phyloP scores from a whole-genome alignment of 306 rosid species.

The Rubus parviflorus region DNA sequence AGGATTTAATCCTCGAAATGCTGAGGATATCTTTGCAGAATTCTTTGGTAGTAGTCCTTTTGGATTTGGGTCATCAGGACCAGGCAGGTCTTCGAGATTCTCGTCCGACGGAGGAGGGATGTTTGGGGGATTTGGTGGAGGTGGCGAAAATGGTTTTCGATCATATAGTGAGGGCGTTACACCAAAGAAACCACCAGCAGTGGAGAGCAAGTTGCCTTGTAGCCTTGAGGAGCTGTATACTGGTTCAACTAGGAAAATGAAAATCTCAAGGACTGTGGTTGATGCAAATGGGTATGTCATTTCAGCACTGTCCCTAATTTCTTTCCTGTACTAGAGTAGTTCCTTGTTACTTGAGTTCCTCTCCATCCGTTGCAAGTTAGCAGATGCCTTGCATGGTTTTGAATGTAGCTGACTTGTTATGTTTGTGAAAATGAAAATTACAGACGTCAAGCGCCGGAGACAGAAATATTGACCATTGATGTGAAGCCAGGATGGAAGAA shows the following conservation, averaged over 20 bases:
- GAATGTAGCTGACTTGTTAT: neutral
- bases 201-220: slow-evolving; percentile 83
- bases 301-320: neutral
- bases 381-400: neutral
- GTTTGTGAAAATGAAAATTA: neutral
- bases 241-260: slow-evolving; percentile 97
- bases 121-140: slow-evolving; percentile 60
- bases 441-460: slow-evolving; percentile 58
- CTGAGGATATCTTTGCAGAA: slow-evolving; percentile 95
- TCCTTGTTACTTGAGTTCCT: neutral
- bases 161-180: slow-evolving; percentile 44
- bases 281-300: slow-evolving; percentile 60
- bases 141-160: slow-evolving; percentile 52
- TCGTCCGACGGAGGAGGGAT: slow-evolving; percentile 59
- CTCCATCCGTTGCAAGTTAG: neutral
- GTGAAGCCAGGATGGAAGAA: slow-evolving; percentile 97
- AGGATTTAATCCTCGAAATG: slow-evolving; percentile 84
- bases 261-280: slow-evolving; percentile 73
- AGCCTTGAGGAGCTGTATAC: slow-evolving; percentile 77
- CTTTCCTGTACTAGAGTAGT: neutral
- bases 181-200: slow-evolving; percentile 80
- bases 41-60: slow-evolving; percentile 95
- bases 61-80: slow-evolving; percentile 74
- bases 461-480: slow-evolving; percentile 78
- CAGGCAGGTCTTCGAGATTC: slow-evolving; percentile 71